Base-by-base conservation (phyloP, 108 stramenopile species). In the Bacterosira constricta region DNA sequence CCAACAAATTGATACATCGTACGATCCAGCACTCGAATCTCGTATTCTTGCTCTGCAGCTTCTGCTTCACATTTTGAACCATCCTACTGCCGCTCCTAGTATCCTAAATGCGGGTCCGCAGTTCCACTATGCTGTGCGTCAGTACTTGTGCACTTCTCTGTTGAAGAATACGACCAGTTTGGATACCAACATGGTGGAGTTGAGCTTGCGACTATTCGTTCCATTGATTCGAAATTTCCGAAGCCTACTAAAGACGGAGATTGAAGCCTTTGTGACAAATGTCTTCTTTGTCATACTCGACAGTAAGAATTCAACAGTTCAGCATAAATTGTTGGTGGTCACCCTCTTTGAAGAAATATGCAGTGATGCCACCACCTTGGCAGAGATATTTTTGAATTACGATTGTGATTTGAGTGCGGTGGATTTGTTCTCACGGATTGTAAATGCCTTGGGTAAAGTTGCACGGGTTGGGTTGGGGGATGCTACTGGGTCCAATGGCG, bases 341-440 rank as follows among this genome's bases (percentile, higher is more conserved):
- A 94, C 92, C 10, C 80, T 97, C 17, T 96, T 99, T 66, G 83
- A 86, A 44, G 83, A 92, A 49, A 93, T 99, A 30, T 96, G 96
- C 74, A 75, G 73, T 23, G 97, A 98, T 82, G 82, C 93, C 3
- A 71, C 76, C 18, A 90, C 94, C 0, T 75, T 98, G 45, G 92
- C 97, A 0, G 97, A 98, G 69, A 87, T 99, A 42, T 99, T 99
- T 78, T 76, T 99, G 36, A 99, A 97, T 77, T 99, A 99, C 78
- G 99, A 99, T 90, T 98, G 97, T 66, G 98, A 99, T 68, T 66
- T 97, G 25, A 86, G 86, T 57, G 94, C 97, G 11, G 87, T 96
- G 11, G 95, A 98, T 79, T 60, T 98, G 38, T 99, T 96, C 81
- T 85, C 89, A 58, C 88, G 96, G 17, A 97, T 99, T 59, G 96